phyloP scores from a whole-genome alignment of 345 rosid species.

The Citrus cavaleriei region DNA sequence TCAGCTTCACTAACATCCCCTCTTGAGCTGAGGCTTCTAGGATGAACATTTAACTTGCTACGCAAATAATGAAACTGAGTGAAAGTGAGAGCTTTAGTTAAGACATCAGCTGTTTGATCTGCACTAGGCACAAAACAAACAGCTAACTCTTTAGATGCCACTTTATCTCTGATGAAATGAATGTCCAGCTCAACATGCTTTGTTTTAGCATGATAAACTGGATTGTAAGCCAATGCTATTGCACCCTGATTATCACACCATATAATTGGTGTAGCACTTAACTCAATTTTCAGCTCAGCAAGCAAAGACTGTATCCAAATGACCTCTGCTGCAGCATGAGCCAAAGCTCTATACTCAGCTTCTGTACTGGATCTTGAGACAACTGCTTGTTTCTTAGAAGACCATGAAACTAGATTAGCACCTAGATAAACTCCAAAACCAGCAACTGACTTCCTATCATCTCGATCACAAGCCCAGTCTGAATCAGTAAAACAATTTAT shows the following conservation, averaged over 20 bases:
- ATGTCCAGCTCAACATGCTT: background rate
- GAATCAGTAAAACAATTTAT: accelerated
- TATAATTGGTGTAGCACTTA: too few relatives aligned
- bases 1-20: too few relatives aligned
- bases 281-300: too few relatives aligned
- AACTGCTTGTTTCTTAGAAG: background rate
- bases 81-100: background rate
- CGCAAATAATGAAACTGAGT: too few relatives aligned
- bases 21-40: too few relatives aligned
- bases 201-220: too few relatives aligned
- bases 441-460: too few relatives aligned
- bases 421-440: background rate
- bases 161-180: background rate
- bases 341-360: background rate
- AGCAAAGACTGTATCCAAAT: background rate
- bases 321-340: background rate
- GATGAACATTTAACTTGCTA: too few relatives aligned
- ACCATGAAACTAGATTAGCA: background rate
- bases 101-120: background rate
- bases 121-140: accelerated
- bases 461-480: too few relatives aligned
- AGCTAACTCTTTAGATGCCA: accelerated
- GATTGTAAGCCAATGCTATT: background rate
- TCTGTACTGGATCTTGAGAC: background rate
- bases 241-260: background rate